Evolutionary conservation across 2,329 filamentous ascomycete genomes (phyloP), one percentile per base, ranked within the genome.

Genomic region (Aspergillus clavatus): DNA sequence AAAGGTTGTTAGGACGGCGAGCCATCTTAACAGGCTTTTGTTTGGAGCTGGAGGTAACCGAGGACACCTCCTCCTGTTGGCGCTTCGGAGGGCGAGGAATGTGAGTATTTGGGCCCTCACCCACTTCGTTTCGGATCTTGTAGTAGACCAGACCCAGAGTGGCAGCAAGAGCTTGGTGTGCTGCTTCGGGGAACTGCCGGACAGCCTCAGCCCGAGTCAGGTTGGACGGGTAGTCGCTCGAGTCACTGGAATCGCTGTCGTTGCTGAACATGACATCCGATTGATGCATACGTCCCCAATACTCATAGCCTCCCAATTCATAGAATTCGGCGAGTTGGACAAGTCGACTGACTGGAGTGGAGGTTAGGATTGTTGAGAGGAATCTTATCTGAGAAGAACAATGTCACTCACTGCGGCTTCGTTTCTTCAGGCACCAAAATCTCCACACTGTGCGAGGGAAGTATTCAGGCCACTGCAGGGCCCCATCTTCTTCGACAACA

Each of bases 401-500:
- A 43, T 14, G 28, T 19, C 33, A 59, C 67, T 68, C 53, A 70
- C 67, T 50, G 52, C 66, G 53, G 51, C 61, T 69, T 52, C 61
- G 57, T 54, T 68, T 68, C 56, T 69, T 69, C 42, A 70, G 52
- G 47, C 65, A 68, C 67, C 67, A 70, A 45, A 70, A 70, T 35
- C 65, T 59, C 67, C 66, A 69, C 6, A 70, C 65, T 1, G 65
- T 67, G 23, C 57, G 50, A 16, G 67, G 67, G 35, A 70, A 69
- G 40, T 65, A 68, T 24, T 63, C 51, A 4, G 67, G 67, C 56
- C 59, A 69, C 35, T 56, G 54, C 14, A 69, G 46, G 5, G 62
- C 51, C 10, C 67, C 67, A 48, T 69, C 63, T 6, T 60, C 57
- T 29, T 58, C 54, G 23, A 69, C 54, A 23, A 63, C 48, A 1